Conservation (phyloP, 768 basidiomycete species). For the Pisolithus orientalis region DNA sequence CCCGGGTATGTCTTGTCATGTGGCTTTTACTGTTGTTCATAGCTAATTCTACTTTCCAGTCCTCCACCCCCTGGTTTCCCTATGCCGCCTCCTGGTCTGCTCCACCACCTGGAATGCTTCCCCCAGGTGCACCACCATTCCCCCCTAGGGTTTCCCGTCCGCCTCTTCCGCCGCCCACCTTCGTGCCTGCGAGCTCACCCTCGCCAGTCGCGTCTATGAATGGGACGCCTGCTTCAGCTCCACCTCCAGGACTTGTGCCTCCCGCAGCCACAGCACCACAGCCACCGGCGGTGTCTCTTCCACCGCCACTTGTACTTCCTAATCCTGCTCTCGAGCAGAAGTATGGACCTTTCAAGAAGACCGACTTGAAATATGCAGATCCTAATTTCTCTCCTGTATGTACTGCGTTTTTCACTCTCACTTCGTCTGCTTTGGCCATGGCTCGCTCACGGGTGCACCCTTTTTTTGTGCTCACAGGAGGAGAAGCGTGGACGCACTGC, state of each 20-base stretch:
- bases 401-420: slow-evolving; percentile 6
- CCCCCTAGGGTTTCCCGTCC: slow-evolving; percentile 31
- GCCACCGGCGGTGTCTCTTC: slow-evolving; percentile 1
- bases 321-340: slow-evolving; percentile 54
- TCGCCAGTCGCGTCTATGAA: slow-evolving; percentile 25
- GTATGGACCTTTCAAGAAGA: slow-evolving; percentile 67
- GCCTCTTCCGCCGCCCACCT: slow-evolving; percentile 29
- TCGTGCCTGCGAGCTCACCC: slow-evolving; percentile 24
- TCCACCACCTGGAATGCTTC: slow-evolving; percentile 27
- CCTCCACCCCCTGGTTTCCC: slow-evolving; percentile 52
- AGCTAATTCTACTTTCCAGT: slow-evolving; percentile 21
- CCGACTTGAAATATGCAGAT: slow-evolving; percentile 66
- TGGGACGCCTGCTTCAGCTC: slow-evolving; percentile 18
- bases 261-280: slow-evolving; percentile 3
- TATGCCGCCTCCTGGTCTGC: slow-evolving; percentile 38
- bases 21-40: slow-evolving; percentile 8
- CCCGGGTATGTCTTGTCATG: slow-evolving; percentile 42
- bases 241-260: neutral
- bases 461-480: slow-evolving; percentile 43
- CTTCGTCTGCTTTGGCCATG: neutral
- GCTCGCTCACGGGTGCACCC: too few species aligned
- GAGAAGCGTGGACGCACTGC: slow-evolving; percentile 64
- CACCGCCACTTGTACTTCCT: slow-evolving; percentile 39
- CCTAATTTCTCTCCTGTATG: slow-evolving; percentile 75
- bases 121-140: slow-evolving; percentile 33